phyloP scores from a whole-genome alignment of 495 filamentous ascomycete genomes.

The Aspergillus wentii region DNA sequence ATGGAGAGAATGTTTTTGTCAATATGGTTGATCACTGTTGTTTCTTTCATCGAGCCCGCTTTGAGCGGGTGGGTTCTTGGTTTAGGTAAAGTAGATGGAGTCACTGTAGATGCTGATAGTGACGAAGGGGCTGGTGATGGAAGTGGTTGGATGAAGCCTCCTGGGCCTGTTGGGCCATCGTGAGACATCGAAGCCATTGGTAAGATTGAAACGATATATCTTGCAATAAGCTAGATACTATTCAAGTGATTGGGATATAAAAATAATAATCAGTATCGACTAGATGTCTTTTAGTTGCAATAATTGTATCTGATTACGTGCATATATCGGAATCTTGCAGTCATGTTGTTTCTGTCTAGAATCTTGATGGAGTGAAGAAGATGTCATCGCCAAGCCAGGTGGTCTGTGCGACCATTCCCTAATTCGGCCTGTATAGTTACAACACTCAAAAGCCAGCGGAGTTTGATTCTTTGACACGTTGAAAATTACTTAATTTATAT shows the following conservation, averaged over 20 bases:
- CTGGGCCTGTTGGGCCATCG: conserved; percentile 18
- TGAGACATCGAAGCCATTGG: conserved; percentile 8
- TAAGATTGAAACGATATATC: too few relatives aligned
- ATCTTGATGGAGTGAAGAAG: not conserved
- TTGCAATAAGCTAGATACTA: too few relatives aligned
- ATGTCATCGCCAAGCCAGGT: conserved; percentile 26
- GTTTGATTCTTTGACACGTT: too few relatives aligned
- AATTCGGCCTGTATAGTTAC: too few relatives aligned
- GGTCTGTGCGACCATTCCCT: conserved; percentile 27
- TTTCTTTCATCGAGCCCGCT: conserved; percentile 72
- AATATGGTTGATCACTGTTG: conserved; percentile 64
- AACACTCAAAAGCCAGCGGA: too few relatives aligned
- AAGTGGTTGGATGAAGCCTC: conserved; percentile 48
- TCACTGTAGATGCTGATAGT: conserved; percentile 32
- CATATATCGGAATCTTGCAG: too few relatives aligned
- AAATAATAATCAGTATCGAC: too few relatives aligned
- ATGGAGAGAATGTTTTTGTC: conserved; percentile 58
- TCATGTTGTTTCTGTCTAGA: too few relatives aligned
- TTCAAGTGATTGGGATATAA: too few relatives aligned
- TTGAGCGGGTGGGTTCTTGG: conserved; percentile 60
- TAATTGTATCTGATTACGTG: too few relatives aligned
- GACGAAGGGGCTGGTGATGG: conserved; percentile 52
- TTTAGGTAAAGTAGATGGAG: conserved; percentile 49
- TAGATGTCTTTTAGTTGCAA: too few relatives aligned
- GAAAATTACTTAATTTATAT: too few relatives aligned